Evolutionary conservation across 768 basidiomycete genomes (phyloP), one percentile per base, ranked within the genome.

Genomic region (Auricularia sp.): DNA sequence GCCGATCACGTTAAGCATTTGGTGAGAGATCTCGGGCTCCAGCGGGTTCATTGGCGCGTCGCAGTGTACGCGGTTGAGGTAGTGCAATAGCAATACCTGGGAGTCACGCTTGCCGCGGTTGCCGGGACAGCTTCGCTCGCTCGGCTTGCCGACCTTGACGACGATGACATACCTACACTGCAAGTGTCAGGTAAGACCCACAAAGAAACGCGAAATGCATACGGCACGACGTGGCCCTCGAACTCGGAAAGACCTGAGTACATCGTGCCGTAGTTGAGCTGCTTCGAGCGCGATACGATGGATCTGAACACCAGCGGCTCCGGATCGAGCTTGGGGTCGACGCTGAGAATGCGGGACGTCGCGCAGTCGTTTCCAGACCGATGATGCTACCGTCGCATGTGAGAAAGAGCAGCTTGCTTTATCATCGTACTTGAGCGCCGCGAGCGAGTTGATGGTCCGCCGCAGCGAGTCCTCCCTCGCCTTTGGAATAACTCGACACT

Each of bases 351-450:
- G 36, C 91, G 81, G 2, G 94, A 93, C 4, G 94, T 98, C 12
- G 94, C 87, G 36, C 91, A 80, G 69, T 96, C 94, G 73, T 97
- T 98, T 0, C 94, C 94, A 70, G 87, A 90, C 35, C 94, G 59
- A 95, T 94, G 71, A 96, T 96, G 73, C 96, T 96, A 2, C 94
- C 93, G 68, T 97, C 94, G 70, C 94, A 97, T 64, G 97, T 92
- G 72, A 97, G 81, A 76, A 96, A 89, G 36, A 98, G 81, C 3
- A 98, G 76, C 74, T 98, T 98, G 65, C 94, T 76, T 98, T 98
- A 74, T 98, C 94, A 68, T 97, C 93, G 68, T 97, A 98, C 72
- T 89, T 84, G 67, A 97, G 82, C 3, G 87, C 87, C 1, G 93
- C 91, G 36, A 98, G 83, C 2, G 93, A 93, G 72, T 96, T 93